Conservation (phyloP, 2,329 filamentous ascomycete genomes). For the Pseudogymnoascus sp. region DNA sequence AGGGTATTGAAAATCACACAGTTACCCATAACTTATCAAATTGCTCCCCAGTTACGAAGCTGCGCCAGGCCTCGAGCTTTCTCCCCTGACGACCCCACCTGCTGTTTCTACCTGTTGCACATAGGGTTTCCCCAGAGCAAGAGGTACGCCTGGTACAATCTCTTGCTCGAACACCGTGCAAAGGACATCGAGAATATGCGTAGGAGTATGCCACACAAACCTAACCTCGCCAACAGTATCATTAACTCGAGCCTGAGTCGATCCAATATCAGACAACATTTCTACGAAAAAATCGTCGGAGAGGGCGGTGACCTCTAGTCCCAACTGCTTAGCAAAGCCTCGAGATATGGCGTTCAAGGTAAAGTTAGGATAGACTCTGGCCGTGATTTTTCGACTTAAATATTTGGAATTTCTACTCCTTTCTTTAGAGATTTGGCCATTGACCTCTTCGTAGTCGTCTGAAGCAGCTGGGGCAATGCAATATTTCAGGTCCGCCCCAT, state of each 20-base stretch:
- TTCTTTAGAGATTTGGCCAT: not conserved
- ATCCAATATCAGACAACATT: not conserved
- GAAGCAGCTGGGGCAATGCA: not conserved
- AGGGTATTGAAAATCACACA: not conserved
- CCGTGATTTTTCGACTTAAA: not conserved
- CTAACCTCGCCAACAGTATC: not conserved
- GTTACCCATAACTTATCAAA: not conserved
- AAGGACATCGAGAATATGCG: not conserved
- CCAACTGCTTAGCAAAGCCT: not conserved
- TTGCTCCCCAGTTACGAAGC: not conserved
- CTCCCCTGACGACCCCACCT: not conserved
- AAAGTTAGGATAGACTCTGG: not conserved
- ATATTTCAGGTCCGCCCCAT: not conserved
- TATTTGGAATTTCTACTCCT: not conserved
- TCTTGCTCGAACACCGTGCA: not conserved
- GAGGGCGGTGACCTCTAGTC: not conserved
- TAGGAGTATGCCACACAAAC: conserved; percentile 7
- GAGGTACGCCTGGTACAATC: not conserved
- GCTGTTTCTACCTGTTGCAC: not conserved
- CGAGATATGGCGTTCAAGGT: not conserved
- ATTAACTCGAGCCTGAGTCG: not conserved
- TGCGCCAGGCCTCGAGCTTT: not conserved
- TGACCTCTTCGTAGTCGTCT: not conserved
- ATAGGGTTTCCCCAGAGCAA: not conserved
- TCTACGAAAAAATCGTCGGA: not conserved